Base-by-base conservation (phyloP, 306 rosid genomes). In the Medicago arabica region DNA sequence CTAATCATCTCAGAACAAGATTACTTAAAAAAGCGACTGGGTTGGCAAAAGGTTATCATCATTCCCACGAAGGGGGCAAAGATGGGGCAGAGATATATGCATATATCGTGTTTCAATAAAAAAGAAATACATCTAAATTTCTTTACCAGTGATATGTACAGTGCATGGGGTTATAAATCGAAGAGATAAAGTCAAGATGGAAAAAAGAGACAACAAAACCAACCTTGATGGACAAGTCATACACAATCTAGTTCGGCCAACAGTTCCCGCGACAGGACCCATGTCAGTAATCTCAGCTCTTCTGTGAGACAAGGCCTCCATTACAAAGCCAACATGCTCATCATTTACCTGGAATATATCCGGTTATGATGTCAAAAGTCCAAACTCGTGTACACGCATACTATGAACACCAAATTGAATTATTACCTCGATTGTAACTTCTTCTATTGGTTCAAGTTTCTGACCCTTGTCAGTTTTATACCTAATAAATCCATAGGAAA, bases 201-300 rank as follows among this genome's bases (percentile, higher is more conserved):
- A 60, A 1, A 1, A 73, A 19, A 75, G 59, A 74, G 19, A 59
- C 47, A 80, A 76, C 41, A 34, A 66, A 28, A 63, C 84, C 50
- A 69, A 92, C 97, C 98, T 92, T 75, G 99, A 95, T 67, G 99
- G 97, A 82, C 97, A 95, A 69, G 91, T 90, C 86, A 95, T 85
- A 77, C 80, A 71, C 90, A 95, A 82, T 77, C 92, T 88, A 76
- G 97, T 92, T 89, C 99, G 86, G 84, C 96, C 96, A 74, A 78
- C 80, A 60, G 84, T 71, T 73, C 97, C 99, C 0, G 99, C 78
- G 59, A 95, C 99, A 72, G 99, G 99, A 61, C 97, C 97, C 99
- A 95, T 95, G 79, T 90, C 97, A 40, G 77, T 75, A 78, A 95
- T 85, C 88, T 95, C 99, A 19, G 88, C 99, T 75, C 97, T 92